phyloP scores from a whole-genome alignment of 192 early-diverging fungal species.

The Paraglomus brasilianum region DNA sequence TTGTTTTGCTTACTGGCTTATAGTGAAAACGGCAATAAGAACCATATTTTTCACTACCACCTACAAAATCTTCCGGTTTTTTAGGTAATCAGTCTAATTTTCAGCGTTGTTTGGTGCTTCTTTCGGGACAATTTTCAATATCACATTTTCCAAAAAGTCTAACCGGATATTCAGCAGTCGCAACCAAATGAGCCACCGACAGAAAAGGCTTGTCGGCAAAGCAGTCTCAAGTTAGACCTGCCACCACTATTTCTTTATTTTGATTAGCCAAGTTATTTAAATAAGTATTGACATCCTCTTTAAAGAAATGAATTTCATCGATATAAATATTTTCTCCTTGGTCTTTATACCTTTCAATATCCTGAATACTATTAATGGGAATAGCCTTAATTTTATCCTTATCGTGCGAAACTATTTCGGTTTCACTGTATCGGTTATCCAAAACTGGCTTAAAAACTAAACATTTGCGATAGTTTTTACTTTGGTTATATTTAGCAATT shows the following conservation, averaged over 20 bases:
- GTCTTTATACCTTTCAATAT: constrained; percentile 11
- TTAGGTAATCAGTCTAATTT: constrained; percentile 8
- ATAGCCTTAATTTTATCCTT: constrained; percentile 5
- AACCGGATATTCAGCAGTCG: neutral
- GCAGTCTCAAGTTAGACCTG: neutral
- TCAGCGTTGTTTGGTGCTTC: neutral
- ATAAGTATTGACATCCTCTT: neutral
- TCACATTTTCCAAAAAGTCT: neutral
- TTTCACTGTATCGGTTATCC: constrained; percentile 4
- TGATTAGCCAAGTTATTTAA: neutral
- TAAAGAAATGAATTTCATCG: constrained; percentile 24
- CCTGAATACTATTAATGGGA: neutral
- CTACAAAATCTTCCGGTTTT: constrained; percentile 6
- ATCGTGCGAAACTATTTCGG: constrained; percentile 4
- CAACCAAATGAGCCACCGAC: neutral
- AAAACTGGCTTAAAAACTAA: neutral
- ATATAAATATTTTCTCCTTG: neutral
- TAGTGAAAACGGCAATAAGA: constrained; percentile 1
- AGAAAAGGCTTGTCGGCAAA: constrained; percentile 8
- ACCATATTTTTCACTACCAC: constrained; percentile 22
- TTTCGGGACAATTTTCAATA: neutral
- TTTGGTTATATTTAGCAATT: constrained; percentile 7
- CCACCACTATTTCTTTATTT: constrained; percentile 8
- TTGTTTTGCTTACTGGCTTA: neutral
- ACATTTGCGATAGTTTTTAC: neutral